Conservation (phyloP, 495 filamentous ascomycete genomes). For the Hypoxylon subgilvum region DNA sequence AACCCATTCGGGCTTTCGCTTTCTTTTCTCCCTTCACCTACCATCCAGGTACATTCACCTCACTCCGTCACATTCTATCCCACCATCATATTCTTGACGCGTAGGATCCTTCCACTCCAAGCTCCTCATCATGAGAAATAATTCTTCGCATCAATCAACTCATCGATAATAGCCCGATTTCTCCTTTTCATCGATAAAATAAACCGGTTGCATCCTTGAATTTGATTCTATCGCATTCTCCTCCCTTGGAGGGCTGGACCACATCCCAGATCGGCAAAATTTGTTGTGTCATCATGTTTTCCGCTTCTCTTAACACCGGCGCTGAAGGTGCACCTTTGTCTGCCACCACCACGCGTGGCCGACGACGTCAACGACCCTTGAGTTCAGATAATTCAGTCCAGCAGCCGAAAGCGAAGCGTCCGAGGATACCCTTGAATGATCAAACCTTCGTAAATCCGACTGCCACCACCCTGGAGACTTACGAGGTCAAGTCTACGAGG, state of each 20-base stretch:
- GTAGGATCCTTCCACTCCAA: constrained; percentile 4
- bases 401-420: constrained; percentile 74
- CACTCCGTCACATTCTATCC: constrained; percentile 16
- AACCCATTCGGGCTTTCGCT: constrained; percentile 21
- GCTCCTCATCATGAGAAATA: constrained; percentile 36
- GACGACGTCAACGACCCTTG: constrained; percentile 69
- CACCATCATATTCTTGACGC: constrained; percentile 29
- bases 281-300: constrained; percentile 65
- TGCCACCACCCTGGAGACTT: constrained; percentile 51
- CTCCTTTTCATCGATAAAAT: constrained; percentile 15
- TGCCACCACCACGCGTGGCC: constrained; percentile 62
- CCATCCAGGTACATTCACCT: neutral
- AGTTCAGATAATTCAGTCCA: constrained; percentile 68
- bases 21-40: constrained; percentile 28
- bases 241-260: too few species aligned
- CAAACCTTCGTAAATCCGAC: constrained; percentile 58
- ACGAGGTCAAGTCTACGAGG: constrained; percentile 55
- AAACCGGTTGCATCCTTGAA: constrained; percentile 24
- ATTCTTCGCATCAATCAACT: constrained; percentile 28
- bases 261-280: neutral
- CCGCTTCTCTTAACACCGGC: constrained; percentile 56
- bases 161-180: constrained; percentile 35
- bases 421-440: constrained; percentile 55
- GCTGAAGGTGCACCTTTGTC: constrained; percentile 45
- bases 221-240: constrained; percentile 13